Evolutionary conservation across 352 stramenopile genomes (phyloP).

Genomic region (Pythium graminicola): DNA sequence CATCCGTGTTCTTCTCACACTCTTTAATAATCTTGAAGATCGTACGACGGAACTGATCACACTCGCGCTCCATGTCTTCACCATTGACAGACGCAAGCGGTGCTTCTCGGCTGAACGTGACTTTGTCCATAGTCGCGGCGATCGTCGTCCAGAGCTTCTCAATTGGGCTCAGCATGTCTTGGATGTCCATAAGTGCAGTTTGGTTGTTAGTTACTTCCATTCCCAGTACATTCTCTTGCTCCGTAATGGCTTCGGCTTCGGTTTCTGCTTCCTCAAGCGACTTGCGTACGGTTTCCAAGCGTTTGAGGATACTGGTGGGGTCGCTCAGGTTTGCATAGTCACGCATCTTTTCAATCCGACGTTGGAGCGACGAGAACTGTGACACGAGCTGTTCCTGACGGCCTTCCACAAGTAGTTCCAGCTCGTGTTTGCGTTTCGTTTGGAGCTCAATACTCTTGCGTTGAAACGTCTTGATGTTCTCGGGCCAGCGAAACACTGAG

Average conservation of each 20-base stretch:
- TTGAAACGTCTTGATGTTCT: conserved; percentile 88
- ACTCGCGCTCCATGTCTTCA: conserved; percentile 80
- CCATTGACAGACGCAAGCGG: conserved; percentile 67
- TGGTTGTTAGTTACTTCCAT: conserved; percentile 82
- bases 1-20: conserved; percentile 84
- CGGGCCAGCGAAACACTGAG: conserved; percentile 87
- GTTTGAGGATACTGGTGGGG: conserved; percentile 71
- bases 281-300: conserved; percentile 74
- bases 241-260: conserved; percentile 77
- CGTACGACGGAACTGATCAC: conserved; percentile 82
- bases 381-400: conserved; percentile 80
- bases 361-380: conserved; percentile 71
- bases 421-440: conserved; percentile 82
- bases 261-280: conserved; percentile 70
- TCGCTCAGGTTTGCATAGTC: conserved; percentile 83
- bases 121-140: conserved; percentile 66
- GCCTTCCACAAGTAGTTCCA: conserved; percentile 86
- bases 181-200: conserved; percentile 58
- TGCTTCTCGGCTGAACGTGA: conserved; percentile 61
- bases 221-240: conserved; percentile 85
- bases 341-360: conserved; percentile 88
- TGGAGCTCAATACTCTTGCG: conserved; percentile 89
- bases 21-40: conserved; percentile 90
- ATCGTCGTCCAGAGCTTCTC: conserved; percentile 85
- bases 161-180: conserved; percentile 79